Evolutionary conservation across 495 filamentous ascomycete genomes (phyloP).

Genomic region (Wilcoxina mikolae): DNA sequence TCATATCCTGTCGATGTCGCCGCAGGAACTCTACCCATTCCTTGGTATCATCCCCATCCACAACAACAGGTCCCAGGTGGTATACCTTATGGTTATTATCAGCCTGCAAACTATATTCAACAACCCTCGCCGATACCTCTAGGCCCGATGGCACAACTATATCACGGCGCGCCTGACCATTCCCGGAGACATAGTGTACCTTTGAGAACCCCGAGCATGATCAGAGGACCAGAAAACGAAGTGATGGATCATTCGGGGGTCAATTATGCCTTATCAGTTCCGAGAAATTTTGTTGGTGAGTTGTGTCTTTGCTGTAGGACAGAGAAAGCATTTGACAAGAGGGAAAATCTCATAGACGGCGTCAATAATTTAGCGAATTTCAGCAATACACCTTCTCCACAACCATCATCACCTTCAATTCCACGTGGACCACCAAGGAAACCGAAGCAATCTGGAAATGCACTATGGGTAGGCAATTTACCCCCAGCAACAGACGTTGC

Average conservation of each 20-base stretch:
- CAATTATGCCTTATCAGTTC: background rate
- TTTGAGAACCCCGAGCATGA: background rate
- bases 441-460: constrained; percentile 83
- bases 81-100: background rate
- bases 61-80: background rate
- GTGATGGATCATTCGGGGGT: background rate
- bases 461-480: constrained; percentile 92
- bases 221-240: background rate
- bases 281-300: background rate
- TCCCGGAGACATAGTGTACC: background rate
- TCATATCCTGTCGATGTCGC: background rate
- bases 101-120: background rate
- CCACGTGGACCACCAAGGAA: constrained; percentile 84
- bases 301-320: background rate
- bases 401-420: constrained; percentile 31
- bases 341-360: background rate
- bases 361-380: background rate
- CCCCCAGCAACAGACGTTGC: constrained; percentile 66
- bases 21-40: background rate
- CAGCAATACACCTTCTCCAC: background rate
- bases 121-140: background rate
- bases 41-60: background rate
- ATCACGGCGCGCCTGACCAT: background rate
- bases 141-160: background rate
- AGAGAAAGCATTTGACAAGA: no score